Evolutionary conservation across 768 basidiomycete genomes (phyloP).

Genomic region (Leucosporidium yakuticum): DNA sequence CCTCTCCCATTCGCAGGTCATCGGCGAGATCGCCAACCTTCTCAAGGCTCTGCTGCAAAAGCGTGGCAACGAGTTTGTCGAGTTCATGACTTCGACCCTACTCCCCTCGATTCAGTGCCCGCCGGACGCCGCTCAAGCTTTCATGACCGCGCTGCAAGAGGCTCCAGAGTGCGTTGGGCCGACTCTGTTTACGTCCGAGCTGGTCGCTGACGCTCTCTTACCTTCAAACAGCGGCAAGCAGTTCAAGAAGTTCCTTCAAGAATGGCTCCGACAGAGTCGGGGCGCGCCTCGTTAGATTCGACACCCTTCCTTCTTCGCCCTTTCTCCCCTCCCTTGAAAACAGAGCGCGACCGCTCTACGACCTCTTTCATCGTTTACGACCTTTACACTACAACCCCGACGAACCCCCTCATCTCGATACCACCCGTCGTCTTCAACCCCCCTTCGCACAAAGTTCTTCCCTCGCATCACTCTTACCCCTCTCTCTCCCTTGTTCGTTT

Average conservation of each 20-base stretch:
- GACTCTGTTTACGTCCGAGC: neutral
- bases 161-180: constrained; percentile 25
- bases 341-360: too few relatives aligned
- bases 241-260: constrained; percentile 31
- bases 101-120: constrained; percentile 89
- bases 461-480: too few relatives aligned
- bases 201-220: neutral
- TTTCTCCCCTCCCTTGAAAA: too few relatives aligned
- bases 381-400: too few relatives aligned
- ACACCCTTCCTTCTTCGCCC: too few relatives aligned
- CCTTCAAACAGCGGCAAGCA: constrained; percentile 24
- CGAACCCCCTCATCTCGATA: too few relatives aligned
- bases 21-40: constrained; percentile 81
- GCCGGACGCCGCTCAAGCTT: constrained; percentile 49
- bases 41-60: constrained; percentile 70
- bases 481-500: too few relatives aligned
- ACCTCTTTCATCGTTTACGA: too few relatives aligned
- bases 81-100: constrained; percentile 70
- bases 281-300: neutral
- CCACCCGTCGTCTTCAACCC: too few relatives aligned
- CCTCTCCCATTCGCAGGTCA: constrained; percentile 54
- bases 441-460: too few relatives aligned
- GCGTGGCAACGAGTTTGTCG: constrained; percentile 72
- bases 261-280: constrained; percentile 16
- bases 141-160: constrained; percentile 27